Percentiles rank a stretch among this genome's conserved stretches.
Conservation (phyloP, 1,284 basidiomycete species). For the Malassezia arunalokei region DNA sequence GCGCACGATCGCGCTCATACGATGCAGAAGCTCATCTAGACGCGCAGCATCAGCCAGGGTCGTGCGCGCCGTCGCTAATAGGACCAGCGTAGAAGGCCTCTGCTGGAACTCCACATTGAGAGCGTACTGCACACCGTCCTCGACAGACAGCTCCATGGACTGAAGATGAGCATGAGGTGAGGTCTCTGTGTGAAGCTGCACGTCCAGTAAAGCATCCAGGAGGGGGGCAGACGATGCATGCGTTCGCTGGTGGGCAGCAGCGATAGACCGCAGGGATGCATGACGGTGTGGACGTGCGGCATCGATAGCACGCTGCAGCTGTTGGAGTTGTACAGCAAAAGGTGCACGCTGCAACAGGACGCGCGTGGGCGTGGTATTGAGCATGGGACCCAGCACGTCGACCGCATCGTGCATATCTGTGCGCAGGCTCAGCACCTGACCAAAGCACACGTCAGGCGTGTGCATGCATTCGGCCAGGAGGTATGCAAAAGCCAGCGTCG, state of each 20-base stretch:
- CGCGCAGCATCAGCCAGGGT: conserved; percentile 10
- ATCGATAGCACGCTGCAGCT: conserved; percentile 24
- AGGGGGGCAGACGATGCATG: conserved; percentile 12
- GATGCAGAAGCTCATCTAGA: conserved; percentile 12
- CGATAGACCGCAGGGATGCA: conserved; percentile 31
- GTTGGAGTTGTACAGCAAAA: conserved; percentile 5
- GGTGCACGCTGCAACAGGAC: conserved; percentile 14
- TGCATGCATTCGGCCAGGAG: conserved; percentile 22
- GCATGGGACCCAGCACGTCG: conserved; percentile 30
- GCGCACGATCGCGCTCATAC: conserved; percentile 15
- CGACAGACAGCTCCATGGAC: background rate
- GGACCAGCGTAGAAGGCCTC: conserved; percentile 15
- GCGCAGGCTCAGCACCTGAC: conserved; percentile 33
- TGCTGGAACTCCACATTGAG: conserved; percentile 33
- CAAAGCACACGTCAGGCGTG: conserved; percentile 31
- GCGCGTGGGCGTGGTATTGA: conserved; percentile 37
- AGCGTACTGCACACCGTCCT: conserved; percentile 23
- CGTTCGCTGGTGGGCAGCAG: conserved; percentile 11
- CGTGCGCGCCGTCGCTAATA: conserved; percentile 23
- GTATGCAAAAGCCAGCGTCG: conserved; percentile 31
- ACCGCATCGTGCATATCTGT: conserved; percentile 25
- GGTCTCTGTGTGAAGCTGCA: conserved; percentile 15
- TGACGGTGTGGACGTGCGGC: conserved; percentile 25
- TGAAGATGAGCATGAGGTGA: background rate
- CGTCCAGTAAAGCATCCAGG: conserved; percentile 38